Evolutionary conservation across 345 rosid genomes (phyloP).

Genomic region (Syzygium aromaticum): DNA sequence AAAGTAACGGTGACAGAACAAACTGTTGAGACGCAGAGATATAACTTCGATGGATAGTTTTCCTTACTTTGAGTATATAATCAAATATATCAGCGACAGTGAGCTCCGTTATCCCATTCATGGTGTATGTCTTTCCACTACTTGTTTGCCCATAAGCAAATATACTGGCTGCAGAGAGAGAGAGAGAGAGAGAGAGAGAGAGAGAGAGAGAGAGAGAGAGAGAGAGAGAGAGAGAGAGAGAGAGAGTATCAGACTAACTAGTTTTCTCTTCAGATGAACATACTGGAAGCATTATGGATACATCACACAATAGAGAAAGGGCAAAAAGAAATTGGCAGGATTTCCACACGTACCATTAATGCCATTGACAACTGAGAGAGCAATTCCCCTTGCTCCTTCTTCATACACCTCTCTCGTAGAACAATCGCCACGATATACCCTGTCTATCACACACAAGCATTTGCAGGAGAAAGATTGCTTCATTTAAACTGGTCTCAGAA

Average conservation of each 20-base stretch:
- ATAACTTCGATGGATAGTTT: constrained; percentile 7
- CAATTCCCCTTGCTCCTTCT: constrained; percentile 78
- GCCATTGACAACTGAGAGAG: constrained; percentile 83
- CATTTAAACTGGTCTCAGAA: neutral
- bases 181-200: neutral
- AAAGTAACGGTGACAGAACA: neutral
- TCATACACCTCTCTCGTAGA: constrained; percentile 73
- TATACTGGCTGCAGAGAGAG: constrained; percentile 59
- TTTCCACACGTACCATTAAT: constrained; percentile 61
- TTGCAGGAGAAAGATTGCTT: neutral
- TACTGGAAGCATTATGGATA: neutral
- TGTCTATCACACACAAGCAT: constrained; percentile 40
- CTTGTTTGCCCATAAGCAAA: constrained; percentile 99
- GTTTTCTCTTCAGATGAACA: neutral
- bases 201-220: neutral
- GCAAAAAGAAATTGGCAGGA: neutral
- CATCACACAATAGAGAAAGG: neutral
- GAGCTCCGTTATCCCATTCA: constrained; percentile 87
- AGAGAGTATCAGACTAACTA: neutral
- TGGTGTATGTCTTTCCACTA: constrained; percentile 99
- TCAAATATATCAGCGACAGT: constrained; percentile 88
- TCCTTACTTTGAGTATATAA: constrained; percentile 57
- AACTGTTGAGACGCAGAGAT: neutral
- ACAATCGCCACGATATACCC: constrained; percentile 86
- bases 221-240: neutral